phyloP scores from a whole-genome alignment of 2,329 filamentous ascomycete species.

The Berkeleyomyces rouxiae region DNA sequence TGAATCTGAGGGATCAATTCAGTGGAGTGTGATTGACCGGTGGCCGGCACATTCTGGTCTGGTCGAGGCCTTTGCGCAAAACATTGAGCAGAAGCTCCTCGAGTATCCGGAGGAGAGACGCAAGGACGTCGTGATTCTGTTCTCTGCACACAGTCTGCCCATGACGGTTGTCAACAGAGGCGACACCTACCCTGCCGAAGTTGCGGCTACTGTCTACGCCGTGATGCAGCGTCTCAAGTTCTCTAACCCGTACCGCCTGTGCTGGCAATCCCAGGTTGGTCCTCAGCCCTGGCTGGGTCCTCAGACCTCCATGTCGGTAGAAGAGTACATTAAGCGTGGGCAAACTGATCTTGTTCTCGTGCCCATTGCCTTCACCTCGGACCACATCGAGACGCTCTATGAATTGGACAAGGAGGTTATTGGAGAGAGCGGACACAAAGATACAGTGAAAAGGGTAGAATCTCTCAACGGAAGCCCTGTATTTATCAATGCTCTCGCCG shows the following conservation, averaged over 20 bases:
- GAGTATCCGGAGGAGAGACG: slow-evolving; percentile 72
- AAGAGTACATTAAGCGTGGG: slow-evolving; percentile 76
- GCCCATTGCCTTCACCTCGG: slow-evolving; percentile 94
- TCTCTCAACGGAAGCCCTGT: slow-evolving; percentile 79
- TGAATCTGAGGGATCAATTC: slow-evolving; percentile 47
- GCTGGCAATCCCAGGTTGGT: slow-evolving; percentile 97
- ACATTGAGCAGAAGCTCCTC: slow-evolving; percentile 70
- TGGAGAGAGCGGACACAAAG: slow-evolving; percentile 60
- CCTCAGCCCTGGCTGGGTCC: slow-evolving; percentile 90
- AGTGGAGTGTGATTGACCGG: slow-evolving; percentile 94
- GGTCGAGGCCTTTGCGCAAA: slow-evolving; percentile 79
- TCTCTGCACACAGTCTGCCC: slow-evolving; percentile 87
- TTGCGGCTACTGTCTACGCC: slow-evolving; percentile 86
- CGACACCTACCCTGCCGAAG: slow-evolving; percentile 88
- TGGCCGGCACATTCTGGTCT: slow-evolving; percentile 89
- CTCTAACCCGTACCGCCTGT: slow-evolving; percentile 79
- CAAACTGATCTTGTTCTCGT: slow-evolving; percentile 84
- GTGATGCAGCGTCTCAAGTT: slow-evolving; percentile 88
- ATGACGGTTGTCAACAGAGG: slow-evolving; percentile 96
- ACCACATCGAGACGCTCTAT: slow-evolving; percentile 94
- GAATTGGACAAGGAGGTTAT: slow-evolving; percentile 94
- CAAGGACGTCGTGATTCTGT: slow-evolving; percentile 69
- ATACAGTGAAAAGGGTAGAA: slow-evolving; percentile 76
- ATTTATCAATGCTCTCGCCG: slow-evolving; percentile 79
- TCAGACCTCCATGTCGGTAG: slow-evolving; percentile 77